Evolutionary conservation across 164 flowering plant genomes (phyloP), one percentile per base, ranked within the genome.

Genomic region (Nelumbo lutea): DNA sequence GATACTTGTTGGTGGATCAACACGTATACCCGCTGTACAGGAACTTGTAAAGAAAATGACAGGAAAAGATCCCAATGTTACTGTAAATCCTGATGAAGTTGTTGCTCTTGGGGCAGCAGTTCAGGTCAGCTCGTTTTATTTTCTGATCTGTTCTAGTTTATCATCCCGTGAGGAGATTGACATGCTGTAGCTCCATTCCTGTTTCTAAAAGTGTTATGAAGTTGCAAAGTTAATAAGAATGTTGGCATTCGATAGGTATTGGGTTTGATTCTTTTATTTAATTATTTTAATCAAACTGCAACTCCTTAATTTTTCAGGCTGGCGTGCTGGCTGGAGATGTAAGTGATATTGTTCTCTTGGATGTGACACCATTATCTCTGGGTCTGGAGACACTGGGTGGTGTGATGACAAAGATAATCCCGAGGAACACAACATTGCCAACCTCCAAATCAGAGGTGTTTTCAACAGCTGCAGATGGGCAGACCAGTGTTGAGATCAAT

Each of bases 61-160:
- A 44, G 86, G 92, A 9, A 90, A 86, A 73, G 90, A 82, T 0
- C 95, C 95, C 8, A 89, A 89, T 79, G 95, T 87, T 45, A 80
- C 93, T 0, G 93, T 88, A 10, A 90, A 90, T 72, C 96, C 96
- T 52, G 93, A 90, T 77, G 93, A 90, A 81, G 96, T 90, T 73
- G 96, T 88, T 75, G 97, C 97, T 38, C 84, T 91, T 48, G 97
- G 95, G 15, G 97, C 95, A 78, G 95, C 95, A 14, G 97, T 91
- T 59, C 95, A 89, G 93, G 95, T 91, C 42, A 50, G 76, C 64
- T 59, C 39, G 0, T 68, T 40, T 55, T 15, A 61, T 62, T 27
- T 50, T 13, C 6, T 9, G 15, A 53, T 58, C 64, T 53, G 57
- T 53, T 51, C 7, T 13, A 4, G 14, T 4, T 53, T 53, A 10